These are phyloP conservation scores for Lichtheimia hyalospora DNA, from an alignment of 371 early-diverging fungal genomes.

Conservation along the genomic window DNA sequence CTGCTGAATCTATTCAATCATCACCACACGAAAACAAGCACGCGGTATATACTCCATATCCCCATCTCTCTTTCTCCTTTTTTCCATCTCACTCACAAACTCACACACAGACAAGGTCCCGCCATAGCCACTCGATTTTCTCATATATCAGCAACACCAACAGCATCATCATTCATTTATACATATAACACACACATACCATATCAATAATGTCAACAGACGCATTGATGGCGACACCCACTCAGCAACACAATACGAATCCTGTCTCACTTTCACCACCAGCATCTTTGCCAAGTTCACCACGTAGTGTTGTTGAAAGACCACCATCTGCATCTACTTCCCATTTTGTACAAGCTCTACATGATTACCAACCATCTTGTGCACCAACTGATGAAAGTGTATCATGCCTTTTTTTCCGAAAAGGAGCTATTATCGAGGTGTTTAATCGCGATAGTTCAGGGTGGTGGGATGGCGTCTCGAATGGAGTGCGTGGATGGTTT, in stretches of 20 bases:
- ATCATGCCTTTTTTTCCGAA: constrained; percentile 39
- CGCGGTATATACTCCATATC: constrained; percentile 4
- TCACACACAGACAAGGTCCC: no score
- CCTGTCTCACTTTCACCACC: constrained; percentile 18
- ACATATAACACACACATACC: no score
- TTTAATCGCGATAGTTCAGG: constrained; percentile 47
- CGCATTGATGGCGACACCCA: no score
- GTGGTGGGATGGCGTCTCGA: constrained; percentile 53
- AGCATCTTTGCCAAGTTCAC: constrained; percentile 16
- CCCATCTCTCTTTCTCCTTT: constrained; percentile 2
- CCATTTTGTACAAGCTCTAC: constrained; percentile 51
- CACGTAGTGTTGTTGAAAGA: constrained; percentile 1
- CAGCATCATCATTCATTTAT: no score
- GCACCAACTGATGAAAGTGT: constrained; percentile 34
- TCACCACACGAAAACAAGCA: background rate
- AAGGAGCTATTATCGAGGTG: constrained; percentile 51
- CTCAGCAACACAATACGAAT: background rate
- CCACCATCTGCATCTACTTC: constrained; percentile 20
- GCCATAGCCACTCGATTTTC: no score
- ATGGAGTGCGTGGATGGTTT: constrained; percentile 50
- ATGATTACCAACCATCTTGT: constrained; percentile 41
- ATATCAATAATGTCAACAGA: no score
- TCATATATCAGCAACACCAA: no score
- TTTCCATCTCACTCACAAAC: background rate
- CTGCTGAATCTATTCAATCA: no score